phyloP scores from a whole-genome alignment of 108 stramenopile genomes.

The Parietichytrium sp. region DNA sequence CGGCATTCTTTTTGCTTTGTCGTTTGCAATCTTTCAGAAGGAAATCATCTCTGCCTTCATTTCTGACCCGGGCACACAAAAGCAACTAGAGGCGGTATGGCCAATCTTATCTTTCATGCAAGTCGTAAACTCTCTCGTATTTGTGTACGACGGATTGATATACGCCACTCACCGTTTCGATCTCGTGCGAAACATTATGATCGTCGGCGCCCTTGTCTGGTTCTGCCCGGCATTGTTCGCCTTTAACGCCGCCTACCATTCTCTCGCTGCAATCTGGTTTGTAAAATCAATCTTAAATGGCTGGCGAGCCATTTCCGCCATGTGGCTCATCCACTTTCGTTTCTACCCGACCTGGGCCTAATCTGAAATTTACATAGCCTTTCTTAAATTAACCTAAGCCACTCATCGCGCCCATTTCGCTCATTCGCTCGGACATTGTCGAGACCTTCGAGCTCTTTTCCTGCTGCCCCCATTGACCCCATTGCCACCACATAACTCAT shows the following conservation, averaged over 20 bases:
- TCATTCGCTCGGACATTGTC: too few relatives aligned
- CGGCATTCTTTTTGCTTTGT: not conserved
- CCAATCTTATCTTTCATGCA: conserved; percentile 23
- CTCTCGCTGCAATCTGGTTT: not conserved
- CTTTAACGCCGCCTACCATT: not conserved
- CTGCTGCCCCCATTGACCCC: too few relatives aligned
- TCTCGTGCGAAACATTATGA: conserved; percentile 37
- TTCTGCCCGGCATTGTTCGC: not conserved
- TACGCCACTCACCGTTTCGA: conserved; percentile 7
- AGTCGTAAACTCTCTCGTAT: not conserved
- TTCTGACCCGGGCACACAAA: not conserved
- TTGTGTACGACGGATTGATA: conserved; percentile 42
- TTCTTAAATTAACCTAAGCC: too few relatives aligned
- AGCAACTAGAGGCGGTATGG: not conserved
- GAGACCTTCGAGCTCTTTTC: too few relatives aligned
- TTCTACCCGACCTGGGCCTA: conserved; percentile 21
- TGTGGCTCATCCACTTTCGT: conserved; percentile 24
- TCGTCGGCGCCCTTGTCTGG: not conserved
- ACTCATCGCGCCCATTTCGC: too few relatives aligned
- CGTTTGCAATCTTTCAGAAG: not conserved
- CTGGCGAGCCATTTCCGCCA: not conserved
- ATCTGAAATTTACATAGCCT: too few relatives aligned
- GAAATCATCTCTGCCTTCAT: not conserved
- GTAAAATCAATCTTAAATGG: not conserved
- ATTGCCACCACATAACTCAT: too few relatives aligned